Base-by-base conservation (phyloP, 2,329 filamentous ascomycete species). In the Sordariomycetes sp. region DNA sequence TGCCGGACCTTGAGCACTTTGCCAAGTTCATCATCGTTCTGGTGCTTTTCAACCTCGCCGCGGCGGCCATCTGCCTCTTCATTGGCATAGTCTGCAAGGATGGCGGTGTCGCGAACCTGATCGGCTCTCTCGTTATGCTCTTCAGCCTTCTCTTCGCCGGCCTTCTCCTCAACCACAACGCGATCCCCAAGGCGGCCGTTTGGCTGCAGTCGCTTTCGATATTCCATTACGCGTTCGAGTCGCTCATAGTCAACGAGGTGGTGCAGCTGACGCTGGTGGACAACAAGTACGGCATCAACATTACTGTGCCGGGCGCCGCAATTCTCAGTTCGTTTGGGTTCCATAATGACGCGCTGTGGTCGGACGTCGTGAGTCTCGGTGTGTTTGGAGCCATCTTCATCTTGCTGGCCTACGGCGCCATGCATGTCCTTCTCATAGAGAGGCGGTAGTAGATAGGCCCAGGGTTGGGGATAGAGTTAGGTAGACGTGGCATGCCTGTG, bases 271-370 rank as follows among this genome's bases (percentile, higher is more conserved):
- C 88, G 0, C 80, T 99, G 28, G 82, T 95, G 50, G 94, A 99
- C 69, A 86, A 94, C 70, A 95, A 97, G 71, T 96, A 96, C 62
- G 94, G 94, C 6, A 81, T 99, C 5, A 90, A 97, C 65, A 99
- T 99, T 61, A 92, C 94, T 56, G 90, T 99, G 0, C 94, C 94
- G 0, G 94, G 94, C 36, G 90, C 92, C 1, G 89, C 90, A 0
- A 99, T 99, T 62, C 74, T 99, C 57, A 95, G 89, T 70, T 90
- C 88, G 0, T 99, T 99, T 69, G 94, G 94, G 1, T 99, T 99
- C 69, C 80, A 96, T 66, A 95, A 91, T 32, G 76, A 84, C 60
- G 90, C 89, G 0, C 78, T 96, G 58, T 96, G 90, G 91, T 74
- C 74, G 52, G 94, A 99, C 69, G 83, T 94, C 28, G 75, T 87